Base-by-base conservation (phyloP, 192 early-diverging fungal species). In the Coemansia umbellata region DNA sequence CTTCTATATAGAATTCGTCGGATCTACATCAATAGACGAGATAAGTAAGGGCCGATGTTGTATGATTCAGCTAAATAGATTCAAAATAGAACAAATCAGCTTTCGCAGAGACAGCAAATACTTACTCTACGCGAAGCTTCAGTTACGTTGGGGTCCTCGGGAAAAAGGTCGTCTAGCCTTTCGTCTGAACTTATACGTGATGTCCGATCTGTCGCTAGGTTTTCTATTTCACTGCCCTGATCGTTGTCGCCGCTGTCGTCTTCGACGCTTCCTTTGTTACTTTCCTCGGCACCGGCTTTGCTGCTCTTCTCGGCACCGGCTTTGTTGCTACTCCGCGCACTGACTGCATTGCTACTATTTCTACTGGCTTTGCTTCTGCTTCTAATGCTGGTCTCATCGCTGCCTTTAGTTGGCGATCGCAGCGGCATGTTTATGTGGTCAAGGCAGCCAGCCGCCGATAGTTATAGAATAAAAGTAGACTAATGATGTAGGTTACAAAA, bases 1-100 rank as follows among this genome's bases (percentile, higher is more conserved):
- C 40, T 45, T n/a, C 53, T 55, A 43, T 60, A 64, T 2, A 75
- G 30, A 33, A 75, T 63, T 15, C 56, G 44, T n/a, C 72, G 56
- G 35, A 75, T 75, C 63, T 66, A 60, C 41, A 42, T 13, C n/a
- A n/a, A 24, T 2, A 14, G 19, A 44, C 31, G 26, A 51, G 22
- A 8, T 8, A 5, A 37, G 0, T 14, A 24, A 22, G 10, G 23
- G 4, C n/a, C n/a, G n/a, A n/a, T n/a, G n/a, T n/a, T n/a, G n/a
- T 2, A 21, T 21, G 42, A 4, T 15, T 49, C 22, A 49, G 47
- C 3, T 14, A 11, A 11, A 6, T 15, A 5, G 5, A 27, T n/a
- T n/a, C n/a, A n/a, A n/a, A n/a, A n/a, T n/a, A n/a, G n/a, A n/a
- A n/a, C n/a, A n/a, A n/a, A n/a, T n/a, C n/a, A n/a, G n/a, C n/a